phyloP scores from a whole-genome alignment of 371 early-diverging fungal species.

The Mortierella sp. region DNA sequence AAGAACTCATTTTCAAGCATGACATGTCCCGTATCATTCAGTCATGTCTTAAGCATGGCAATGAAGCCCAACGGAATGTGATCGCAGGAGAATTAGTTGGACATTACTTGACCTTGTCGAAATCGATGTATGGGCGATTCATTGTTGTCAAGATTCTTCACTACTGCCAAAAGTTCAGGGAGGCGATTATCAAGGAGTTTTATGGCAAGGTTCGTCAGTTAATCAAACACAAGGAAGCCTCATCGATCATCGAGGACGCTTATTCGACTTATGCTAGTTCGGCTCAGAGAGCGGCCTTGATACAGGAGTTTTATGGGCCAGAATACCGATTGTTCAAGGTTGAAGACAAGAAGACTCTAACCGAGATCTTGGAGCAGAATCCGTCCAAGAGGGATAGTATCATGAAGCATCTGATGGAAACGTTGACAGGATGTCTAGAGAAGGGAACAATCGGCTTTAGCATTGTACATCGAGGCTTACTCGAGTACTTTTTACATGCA shows the following conservation, averaged over 20 bases:
- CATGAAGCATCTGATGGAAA: conserved; percentile 76
- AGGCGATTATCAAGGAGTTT: conserved; percentile 82
- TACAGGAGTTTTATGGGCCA: conserved; percentile 94
- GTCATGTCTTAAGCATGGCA: conserved; percentile 91
- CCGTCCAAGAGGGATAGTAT: conserved; percentile 85
- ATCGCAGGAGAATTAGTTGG: conserved; percentile 88
- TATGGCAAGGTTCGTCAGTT: conserved; percentile 84
- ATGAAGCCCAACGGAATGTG: conserved; percentile 75
- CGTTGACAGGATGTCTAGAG: conserved; percentile 78
- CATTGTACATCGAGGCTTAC: conserved; percentile 88
- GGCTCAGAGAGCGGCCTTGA: conserved; percentile 76
- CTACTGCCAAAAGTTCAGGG: conserved; percentile 76
- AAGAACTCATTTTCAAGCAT: conserved; percentile 94
- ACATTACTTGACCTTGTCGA: conserved; percentile 76
- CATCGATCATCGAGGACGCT: conserved; percentile 85
- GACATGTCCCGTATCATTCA: conserved; percentile 96
- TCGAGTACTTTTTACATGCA: conserved; percentile 81
- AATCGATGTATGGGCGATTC: conserved; percentile 89
- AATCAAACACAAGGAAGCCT: conserved; percentile 80
- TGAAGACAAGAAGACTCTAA: conserved; percentile 67
- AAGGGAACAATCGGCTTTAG: conserved; percentile 87
- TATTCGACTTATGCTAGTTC: conserved; percentile 85
- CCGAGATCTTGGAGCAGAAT: conserved; percentile 70
- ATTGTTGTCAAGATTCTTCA: conserved; percentile 88
- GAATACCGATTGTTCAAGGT: conserved; percentile 88